These are phyloP conservation scores for Rhynchospora breviuscula DNA, from an alignment of 176 grass and related monocot genomes.

Conservation along the genomic window DNA sequence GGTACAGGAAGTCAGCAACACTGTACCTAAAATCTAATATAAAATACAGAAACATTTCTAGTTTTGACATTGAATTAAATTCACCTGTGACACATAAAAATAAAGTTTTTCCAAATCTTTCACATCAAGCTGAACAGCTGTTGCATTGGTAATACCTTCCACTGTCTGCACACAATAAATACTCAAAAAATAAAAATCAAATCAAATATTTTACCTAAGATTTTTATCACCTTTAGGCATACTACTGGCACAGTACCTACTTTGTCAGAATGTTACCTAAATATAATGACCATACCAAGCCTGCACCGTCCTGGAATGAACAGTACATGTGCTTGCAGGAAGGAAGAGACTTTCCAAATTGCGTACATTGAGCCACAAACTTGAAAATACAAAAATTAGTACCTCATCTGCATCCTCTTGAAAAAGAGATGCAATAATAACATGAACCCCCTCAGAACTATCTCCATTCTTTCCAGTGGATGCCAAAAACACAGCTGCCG, in stretches of 20 bases:
- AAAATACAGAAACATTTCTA: background rate
- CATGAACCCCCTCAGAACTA: conserved; percentile 39
- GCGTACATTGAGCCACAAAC: background rate
- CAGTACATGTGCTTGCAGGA: background rate
- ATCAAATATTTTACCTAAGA: background rate
- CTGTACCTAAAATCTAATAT: background rate
- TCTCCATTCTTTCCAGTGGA: conserved; percentile 34
- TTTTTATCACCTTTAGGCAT: background rate
- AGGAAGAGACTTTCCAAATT: conserved; percentile 1
- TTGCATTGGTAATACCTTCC: conserved; percentile 76
- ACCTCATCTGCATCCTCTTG: conserved; percentile 84
- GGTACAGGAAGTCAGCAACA: background rate
- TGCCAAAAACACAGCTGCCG: conserved; percentile 77
- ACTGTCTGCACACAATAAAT: conserved; percentile 54
- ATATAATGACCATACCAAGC: background rate
- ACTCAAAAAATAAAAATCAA: conserved; percentile 18
- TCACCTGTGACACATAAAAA: conserved; percentile 68
- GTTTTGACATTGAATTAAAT: conserved; percentile 20
- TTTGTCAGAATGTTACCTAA: background rate
- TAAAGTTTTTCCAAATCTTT: conserved; percentile 57
- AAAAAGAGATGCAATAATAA: conserved; percentile 84
- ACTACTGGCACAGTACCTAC: background rate
- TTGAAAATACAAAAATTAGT: conserved; percentile 14
- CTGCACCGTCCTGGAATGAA: background rate
- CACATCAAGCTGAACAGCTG: conserved; percentile 69